Percentiles rank a stretch among this genome's conserved stretches.
Evolutionary conservation across 768 basidiomycete species (phyloP).

Genomic region (Mycena galopus): DNA sequence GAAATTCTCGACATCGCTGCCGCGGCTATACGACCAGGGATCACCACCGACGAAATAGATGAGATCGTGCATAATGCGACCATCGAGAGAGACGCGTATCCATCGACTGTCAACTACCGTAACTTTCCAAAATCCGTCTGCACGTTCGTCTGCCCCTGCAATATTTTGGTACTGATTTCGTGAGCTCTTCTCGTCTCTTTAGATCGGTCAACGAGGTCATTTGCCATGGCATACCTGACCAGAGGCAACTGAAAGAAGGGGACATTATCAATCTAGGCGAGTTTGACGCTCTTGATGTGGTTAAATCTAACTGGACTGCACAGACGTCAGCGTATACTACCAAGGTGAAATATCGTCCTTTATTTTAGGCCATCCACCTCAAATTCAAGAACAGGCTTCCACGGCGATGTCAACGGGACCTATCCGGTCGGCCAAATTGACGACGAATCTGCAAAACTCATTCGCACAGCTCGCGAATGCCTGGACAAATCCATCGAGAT

Average conservation of each 20-base stretch:
- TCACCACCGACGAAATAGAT: constrained; percentile 97
- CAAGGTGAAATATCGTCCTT: constrained; percentile 62
- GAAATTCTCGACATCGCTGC: constrained; percentile 96
- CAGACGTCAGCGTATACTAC: constrained; percentile 86
- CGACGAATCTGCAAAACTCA: constrained; percentile 85
- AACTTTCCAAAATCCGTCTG: constrained; percentile 96
- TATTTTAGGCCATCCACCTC: constrained; percentile 6
- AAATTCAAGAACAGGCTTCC: constrained; percentile 70
- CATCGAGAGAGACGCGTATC: constrained; percentile 93
- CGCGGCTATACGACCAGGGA: constrained; percentile 86
- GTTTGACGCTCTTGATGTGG: constrained; percentile 37
- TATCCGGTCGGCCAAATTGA: constrained; percentile 92
- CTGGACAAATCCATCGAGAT: constrained; percentile 91
- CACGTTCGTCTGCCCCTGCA: constrained; percentile 72
- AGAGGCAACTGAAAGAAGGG: constrained; percentile 85
- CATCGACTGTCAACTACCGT: constrained; percentile 93
- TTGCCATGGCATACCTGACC: constrained; percentile 97
- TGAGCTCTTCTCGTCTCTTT: constrained; percentile 11
- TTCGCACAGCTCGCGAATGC: constrained; percentile 84
- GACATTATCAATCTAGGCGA: constrained; percentile 96
- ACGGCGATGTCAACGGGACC: constrained; percentile 93
- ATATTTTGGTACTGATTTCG: constrained; percentile 6
- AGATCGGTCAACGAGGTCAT: constrained; percentile 96
- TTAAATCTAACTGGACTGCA: constrained; percentile 35
- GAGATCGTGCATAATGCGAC: constrained; percentile 92